These are phyloP conservation scores for Bipolaris cookei DNA, from an alignment of 2,329 filamentous ascomycete genomes.

Conservation along the genomic window DNA sequence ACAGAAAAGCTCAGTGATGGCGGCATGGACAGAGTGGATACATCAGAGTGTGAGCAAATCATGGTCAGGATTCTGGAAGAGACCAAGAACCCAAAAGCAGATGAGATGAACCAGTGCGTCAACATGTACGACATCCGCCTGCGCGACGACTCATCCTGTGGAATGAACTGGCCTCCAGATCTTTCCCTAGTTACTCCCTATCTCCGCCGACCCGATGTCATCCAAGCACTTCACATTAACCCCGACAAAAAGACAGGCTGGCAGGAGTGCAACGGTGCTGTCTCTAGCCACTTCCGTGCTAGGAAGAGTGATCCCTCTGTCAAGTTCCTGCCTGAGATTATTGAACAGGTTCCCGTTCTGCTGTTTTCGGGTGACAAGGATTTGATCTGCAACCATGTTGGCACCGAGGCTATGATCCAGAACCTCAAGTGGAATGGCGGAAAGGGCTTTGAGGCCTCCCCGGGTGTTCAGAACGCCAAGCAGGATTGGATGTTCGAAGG, in stretches of 20 bases:
- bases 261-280: slow-evolving; percentile 85
- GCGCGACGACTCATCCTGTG: slow-evolving; percentile 80
- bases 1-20: slow-evolving; percentile 65
- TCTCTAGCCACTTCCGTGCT: slow-evolving; percentile 73
- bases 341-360: slow-evolving; percentile 77
- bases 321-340: slow-evolving; percentile 75
- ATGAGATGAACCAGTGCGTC: slow-evolving; percentile 67
- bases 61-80: slow-evolving; percentile 73
- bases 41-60: slow-evolving; percentile 74
- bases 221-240: slow-evolving; percentile 80
- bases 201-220: slow-evolving; percentile 80
- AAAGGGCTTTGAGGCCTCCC: slow-evolving; percentile 86
- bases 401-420: slow-evolving; percentile 88
- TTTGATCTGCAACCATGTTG: slow-evolving; percentile 95
- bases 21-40: slow-evolving; percentile 68
- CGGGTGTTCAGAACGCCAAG: slow-evolving; percentile 89
- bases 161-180: slow-evolving; percentile 98
- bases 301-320: slow-evolving; percentile 75
- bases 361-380: slow-evolving; percentile 95
- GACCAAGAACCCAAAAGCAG: slow-evolving; percentile 63
- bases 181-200: slow-evolving; percentile 79
- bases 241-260: slow-evolving; percentile 83
- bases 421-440: slow-evolving; percentile 91
- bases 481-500: slow-evolving; percentile 94
- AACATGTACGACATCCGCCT: slow-evolving; percentile 99